Evolutionary conservation across 305 asterid genomes (phyloP), one percentile per base, ranked within the genome.

Genomic region (Rubia peregrina): DNA sequence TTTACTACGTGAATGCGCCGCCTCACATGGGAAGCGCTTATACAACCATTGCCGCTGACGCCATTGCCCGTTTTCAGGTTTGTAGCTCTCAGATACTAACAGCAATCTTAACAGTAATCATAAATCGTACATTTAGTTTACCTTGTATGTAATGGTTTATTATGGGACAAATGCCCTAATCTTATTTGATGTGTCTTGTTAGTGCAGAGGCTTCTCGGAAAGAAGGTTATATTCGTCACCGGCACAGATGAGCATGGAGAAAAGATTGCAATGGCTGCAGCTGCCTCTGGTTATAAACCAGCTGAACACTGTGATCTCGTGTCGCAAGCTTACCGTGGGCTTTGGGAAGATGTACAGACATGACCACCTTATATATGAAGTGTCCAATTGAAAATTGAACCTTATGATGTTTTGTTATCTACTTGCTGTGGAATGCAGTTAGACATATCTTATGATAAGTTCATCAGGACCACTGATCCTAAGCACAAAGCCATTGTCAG

Each of bases 11-110:
- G 7, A 94, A 91, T 85, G 96, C 99, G 81, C 97, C 98, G 53
- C 99, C 99, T 49, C 96, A 91, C 63, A 89, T 94, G 96, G 99
- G 99, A 70, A 94, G 99, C 80, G 98, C 99, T 66, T 94, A 94
- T 72, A 88, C 99, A 61, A 89, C 98, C 78, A 89, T 94, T 69
- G 97, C 98, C 24, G 99, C 99, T 44, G 99, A 91, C 68, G 87
- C 96, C 63, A 84, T 91, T 46, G 96, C 99, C 59, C 98, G 98
- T 73, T 94, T 89, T 80, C 98, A 94, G 96, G 99, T 94, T 38
- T 36, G 19, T 46, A 33, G 49, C 62, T 14, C 9, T 14, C 6
- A 61, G 13, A 24, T 26, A 61, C 42, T 42, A 3, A 11, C n/a
- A 48, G 68, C 7, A 48, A 21, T 33, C 4, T 38, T 12, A 19